Evolutionary conservation across 129 eudicot genomes (phyloP).

Genomic region (Artemisia annua): DNA sequence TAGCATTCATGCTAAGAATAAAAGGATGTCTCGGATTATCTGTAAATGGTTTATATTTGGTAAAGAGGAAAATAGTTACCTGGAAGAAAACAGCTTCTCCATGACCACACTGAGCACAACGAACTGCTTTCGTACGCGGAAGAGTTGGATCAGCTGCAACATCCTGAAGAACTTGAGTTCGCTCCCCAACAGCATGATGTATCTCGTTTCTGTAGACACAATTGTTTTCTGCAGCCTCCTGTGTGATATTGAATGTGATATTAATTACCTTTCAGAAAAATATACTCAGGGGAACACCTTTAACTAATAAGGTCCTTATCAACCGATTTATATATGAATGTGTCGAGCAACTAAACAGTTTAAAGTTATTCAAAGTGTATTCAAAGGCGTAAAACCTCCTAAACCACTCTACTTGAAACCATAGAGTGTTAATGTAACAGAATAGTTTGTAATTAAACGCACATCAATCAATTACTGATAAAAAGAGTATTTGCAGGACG

Average conservation of each 20-base stretch:
- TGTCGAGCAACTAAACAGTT: background rate
- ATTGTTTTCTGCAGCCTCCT: slow-evolving; percentile 95
- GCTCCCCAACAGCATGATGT: slow-evolving; percentile 82
- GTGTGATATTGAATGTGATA: slow-evolving; percentile 14
- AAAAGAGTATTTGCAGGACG: background rate
- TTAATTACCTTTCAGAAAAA: slow-evolving; percentile 5
- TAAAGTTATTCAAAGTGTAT: background rate
- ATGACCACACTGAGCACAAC: slow-evolving; percentile 84
- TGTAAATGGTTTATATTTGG: background rate
- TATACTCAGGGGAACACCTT: background rate
- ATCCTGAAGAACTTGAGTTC: slow-evolving; percentile 95
- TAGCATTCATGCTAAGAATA: slow-evolving; percentile 1
- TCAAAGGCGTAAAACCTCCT: background rate
- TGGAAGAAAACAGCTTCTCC: slow-evolving; percentile 98
- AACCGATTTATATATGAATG: background rate
- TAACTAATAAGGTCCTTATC: background rate
- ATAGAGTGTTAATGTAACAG: background rate
- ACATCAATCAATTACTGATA: background rate
- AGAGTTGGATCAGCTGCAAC: slow-evolving; percentile 99
- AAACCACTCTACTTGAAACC: background rate
- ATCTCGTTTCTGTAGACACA: slow-evolving; percentile 95
- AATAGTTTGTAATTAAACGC: background rate
- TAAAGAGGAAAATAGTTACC: slow-evolving; percentile 39
- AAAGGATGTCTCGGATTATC: background rate
- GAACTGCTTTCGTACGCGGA: slow-evolving; percentile 88